phyloP scores from a whole-genome alignment of 768 basidiomycete species.

The Xerocomellus intermedius region DNA sequence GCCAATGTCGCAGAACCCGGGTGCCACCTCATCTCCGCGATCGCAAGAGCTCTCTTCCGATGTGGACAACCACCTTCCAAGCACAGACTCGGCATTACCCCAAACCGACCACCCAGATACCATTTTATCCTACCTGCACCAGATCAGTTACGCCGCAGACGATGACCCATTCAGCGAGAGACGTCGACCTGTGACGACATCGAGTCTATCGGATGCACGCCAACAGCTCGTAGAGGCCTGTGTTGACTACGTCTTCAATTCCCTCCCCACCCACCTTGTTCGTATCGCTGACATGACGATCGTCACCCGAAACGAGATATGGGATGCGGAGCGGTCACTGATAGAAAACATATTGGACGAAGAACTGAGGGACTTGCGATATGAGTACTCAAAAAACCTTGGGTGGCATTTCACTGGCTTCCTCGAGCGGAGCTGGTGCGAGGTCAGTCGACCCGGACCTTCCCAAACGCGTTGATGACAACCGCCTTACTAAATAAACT shows the following conservation, averaged over 20 bases:
- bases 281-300: conserved; percentile 6
- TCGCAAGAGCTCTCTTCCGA: background rate
- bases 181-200: background rate
- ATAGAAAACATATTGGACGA: conserved; percentile 1
- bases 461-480: too few species aligned
- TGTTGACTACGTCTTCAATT: conserved; percentile 7
- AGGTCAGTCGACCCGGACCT: background rate
- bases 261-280: conserved; percentile 5
- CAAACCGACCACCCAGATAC: background rate
- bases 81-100: background rate
- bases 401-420: conserved; percentile 6
- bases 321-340: conserved; percentile 1
- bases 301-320: conserved; percentile 4
- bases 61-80: background rate
- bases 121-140: conserved; percentile 8
- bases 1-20: background rate
- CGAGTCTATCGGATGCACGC: conserved; percentile 1
- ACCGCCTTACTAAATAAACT: background rate
- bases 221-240: conserved; percentile 4
- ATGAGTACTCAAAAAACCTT: conserved; percentile 2
- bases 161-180: conserved; percentile 10
- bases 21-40: background rate
- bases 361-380: background rate
- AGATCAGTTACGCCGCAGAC: conserved; percentile 5
- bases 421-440: conserved; percentile 6